These are phyloP conservation scores for Tulasnella sp. DNA, from an alignment of 768 basidiomycete genomes.

Conservation along the genomic window DNA sequence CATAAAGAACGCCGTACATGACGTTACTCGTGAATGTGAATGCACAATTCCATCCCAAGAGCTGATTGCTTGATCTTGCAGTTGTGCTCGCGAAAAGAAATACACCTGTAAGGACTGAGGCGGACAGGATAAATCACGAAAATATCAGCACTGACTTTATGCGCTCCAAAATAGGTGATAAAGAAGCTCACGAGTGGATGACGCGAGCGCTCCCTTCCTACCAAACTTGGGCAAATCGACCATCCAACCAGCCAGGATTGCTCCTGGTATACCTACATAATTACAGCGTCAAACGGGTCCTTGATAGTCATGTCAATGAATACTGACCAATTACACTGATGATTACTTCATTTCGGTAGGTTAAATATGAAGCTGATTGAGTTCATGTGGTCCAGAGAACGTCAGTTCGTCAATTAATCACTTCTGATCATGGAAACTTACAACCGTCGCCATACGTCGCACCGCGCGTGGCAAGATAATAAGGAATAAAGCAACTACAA, in stretches of 20 bases:
- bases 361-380: conserved; percentile 24
- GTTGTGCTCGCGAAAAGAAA: conserved; percentile 70
- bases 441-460: conserved; percentile 21
- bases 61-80: conserved; percentile 51
- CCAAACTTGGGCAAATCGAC: conserved; percentile 57
- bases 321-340: conserved; percentile 52
- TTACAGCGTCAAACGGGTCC: too few relatives aligned
- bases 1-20: conserved; percentile 71
- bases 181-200: conserved; percentile 54
- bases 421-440: too few relatives aligned
- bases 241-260: conserved; percentile 57
- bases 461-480: conserved; percentile 19
- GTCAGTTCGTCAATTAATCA: too few relatives aligned
- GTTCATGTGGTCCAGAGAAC: too few relatives aligned
- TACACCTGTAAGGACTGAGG: conserved; percentile 51
- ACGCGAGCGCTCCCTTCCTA: conserved; percentile 52
- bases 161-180: too few relatives aligned
- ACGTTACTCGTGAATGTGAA: conserved; percentile 57
- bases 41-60: conserved; percentile 73
- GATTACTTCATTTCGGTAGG: conserved; percentile 40
- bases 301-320: too few relatives aligned
- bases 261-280: conserved; percentile 63
- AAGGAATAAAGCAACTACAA: conserved; percentile 26
- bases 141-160: too few relatives aligned
- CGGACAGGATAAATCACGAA: too few relatives aligned